Conservation (phyloP, 495 filamentous ascomycete species). For the Aspergillus sclerotioniger region DNA sequence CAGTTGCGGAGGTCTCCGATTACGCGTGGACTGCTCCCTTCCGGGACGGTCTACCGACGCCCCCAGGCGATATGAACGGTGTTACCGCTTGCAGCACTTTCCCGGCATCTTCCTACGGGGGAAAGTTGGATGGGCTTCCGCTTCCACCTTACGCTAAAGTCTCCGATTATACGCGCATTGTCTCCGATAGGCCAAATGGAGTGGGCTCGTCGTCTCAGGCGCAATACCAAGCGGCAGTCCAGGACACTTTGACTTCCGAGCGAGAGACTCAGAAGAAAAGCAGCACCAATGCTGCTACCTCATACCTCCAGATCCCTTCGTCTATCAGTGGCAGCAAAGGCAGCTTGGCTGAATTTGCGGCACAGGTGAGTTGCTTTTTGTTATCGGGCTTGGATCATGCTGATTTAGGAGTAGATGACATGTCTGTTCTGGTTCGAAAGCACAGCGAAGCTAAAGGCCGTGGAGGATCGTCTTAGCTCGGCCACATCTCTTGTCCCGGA, state of each 20-base stretch:
- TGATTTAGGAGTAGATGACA: conserved; percentile 63
- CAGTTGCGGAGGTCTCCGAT: conserved; percentile 21
- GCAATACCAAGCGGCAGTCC: conserved; percentile 23
- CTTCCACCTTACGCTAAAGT: conserved; percentile 29
- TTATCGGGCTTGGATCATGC: conserved; percentile 5
- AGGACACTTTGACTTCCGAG: conserved; percentile 26
- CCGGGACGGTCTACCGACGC: conserved; percentile 50
- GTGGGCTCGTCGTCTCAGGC: conserved; percentile 28
- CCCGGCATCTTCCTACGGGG: conserved; percentile 31
- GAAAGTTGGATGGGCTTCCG: conserved; percentile 29
- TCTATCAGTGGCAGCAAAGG: conserved; percentile 73
- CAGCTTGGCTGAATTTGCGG: conserved; percentile 76
- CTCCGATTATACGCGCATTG: conserved; percentile 26
- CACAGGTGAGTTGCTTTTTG: conserved; percentile 55
- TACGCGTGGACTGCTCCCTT: conserved; percentile 39
- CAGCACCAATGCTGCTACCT: conserved; percentile 47
- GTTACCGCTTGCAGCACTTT: conserved; percentile 41
- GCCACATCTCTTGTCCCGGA: conserved; percentile 58
- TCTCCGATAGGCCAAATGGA: conserved; percentile 26
- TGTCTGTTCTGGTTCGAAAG: conserved; percentile 99
- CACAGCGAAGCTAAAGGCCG: conserved; percentile 66
- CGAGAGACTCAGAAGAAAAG: conserved; percentile 30
- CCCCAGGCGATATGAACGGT: conserved; percentile 51
- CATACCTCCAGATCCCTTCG: conserved; percentile 67
- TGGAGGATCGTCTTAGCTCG: conserved; percentile 62